Evolutionary conservation across 305 asterid species (phyloP), one percentile per base, ranked within the genome.

Genomic region (Euphrasia arctica): DNA sequence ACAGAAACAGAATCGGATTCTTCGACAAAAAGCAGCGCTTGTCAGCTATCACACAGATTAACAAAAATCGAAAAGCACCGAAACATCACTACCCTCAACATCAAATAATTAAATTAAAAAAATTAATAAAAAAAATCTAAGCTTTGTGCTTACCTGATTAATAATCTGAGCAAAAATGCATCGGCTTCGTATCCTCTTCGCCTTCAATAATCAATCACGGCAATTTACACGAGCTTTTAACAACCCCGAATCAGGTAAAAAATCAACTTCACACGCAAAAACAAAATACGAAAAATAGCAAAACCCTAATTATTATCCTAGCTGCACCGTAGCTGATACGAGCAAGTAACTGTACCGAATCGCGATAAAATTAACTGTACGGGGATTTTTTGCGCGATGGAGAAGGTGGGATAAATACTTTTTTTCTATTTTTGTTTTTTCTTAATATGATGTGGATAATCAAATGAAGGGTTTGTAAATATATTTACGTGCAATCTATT

Each of bases 141-240:
- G 55, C 47, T 61, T 58, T 14, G 9, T 70, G 67, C 84, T 65
- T 15, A 79, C 84, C 79, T 74, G 74, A 70, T 52, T 28, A 41
- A 14, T 34, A 22, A 29, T 60, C 27, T 25, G 27, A 25, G 27
- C 27, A 25, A 25, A 25, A 25, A 25, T 25, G 27, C 27, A 49
- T 6, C 66, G 63, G 36, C 15, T 27, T 31, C 39, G 67, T 72
- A 28, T 32, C 31, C 45, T 15, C 52, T 55, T 25, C 48, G 15
- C 54, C 60, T 75, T 13, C 67, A 52, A 42, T 51, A 28, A 64
- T 28, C 42, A 69, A 73, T 75, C 70, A 39, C 65, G 22, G 62
- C 32, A 68, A 54, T 43, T 29, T 9, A 51, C 58, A 58, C 15
- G 62, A 75, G 64, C 45, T 73, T 9, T 39, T 39, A 42, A 58